A percentile compares a stretch with the other conserved stretches of the same genome.
phyloP scores from a whole-genome alignment of 768 basidiomycete genomes.

The Lactifluus pinguis region DNA sequence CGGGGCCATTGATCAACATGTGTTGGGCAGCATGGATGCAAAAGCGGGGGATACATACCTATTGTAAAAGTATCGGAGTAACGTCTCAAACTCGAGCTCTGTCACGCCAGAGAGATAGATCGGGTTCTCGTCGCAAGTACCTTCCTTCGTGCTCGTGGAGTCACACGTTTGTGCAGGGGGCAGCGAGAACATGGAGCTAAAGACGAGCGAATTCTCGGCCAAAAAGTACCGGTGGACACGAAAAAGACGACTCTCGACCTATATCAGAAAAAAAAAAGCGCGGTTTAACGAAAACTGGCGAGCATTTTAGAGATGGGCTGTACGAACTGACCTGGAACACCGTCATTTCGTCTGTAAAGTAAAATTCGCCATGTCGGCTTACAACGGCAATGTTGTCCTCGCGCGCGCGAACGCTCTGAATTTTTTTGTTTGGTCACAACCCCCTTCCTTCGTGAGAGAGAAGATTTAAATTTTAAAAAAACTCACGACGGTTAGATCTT shows the following conservation, averaged over 20 bases:
- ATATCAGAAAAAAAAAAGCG: neutral
- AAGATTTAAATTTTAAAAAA: neutral
- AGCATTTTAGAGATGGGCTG: neutral
- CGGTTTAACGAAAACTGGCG: no score
- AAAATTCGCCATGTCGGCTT: conserved; percentile 10
- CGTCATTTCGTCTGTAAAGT: conserved; percentile 15
- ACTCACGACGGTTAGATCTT: neutral
- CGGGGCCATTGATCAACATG: neutral
- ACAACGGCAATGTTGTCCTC: neutral
- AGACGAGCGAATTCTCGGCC: conserved; percentile 10
- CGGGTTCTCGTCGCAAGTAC: conserved; percentile 6
- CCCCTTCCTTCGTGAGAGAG: neutral
- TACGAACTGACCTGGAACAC: conserved; percentile 12
- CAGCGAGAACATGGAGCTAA: conserved; percentile 7
- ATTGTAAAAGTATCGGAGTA: conserved; percentile 12
- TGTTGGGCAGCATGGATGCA: neutral
- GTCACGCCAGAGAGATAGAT: conserved; percentile 10
- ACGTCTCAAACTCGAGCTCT: conserved; percentile 11
- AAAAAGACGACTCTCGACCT: conserved; percentile 13
- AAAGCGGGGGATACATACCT: neutral
- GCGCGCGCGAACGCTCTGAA: no score
- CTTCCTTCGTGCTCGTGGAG: conserved; percentile 3
- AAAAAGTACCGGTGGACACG: conserved; percentile 15
- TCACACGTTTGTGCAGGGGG: neutral
- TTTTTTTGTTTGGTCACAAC: neutral